These are phyloP conservation scores for Ogataea neopini DNA, from an alignment of 805 yeast species.

Conservation along the genomic window DNA sequence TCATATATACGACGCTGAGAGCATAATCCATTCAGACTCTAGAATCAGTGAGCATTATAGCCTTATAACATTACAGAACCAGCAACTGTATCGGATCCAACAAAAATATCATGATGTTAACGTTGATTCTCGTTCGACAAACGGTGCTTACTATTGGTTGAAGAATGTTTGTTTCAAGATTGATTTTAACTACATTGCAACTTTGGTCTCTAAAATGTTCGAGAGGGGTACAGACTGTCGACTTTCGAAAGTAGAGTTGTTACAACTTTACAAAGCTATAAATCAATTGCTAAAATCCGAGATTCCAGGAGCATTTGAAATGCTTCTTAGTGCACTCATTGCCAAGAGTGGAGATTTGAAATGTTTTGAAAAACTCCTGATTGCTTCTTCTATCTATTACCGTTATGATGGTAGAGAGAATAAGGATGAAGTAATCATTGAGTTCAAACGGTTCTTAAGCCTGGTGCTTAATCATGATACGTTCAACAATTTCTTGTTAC, in stretches of 20 bases:
- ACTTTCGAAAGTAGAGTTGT: constrained; percentile 23
- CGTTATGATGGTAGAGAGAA: constrained; percentile 14
- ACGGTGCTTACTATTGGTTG: constrained; percentile 14
- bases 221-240: constrained; percentile 27
- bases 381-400: constrained; percentile 20
- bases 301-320: constrained; percentile 14
- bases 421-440: constrained; percentile 27
- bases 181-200: constrained; percentile 27
- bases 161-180: constrained; percentile 19
- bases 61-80: constrained; percentile 24
- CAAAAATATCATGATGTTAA: constrained; percentile 3
- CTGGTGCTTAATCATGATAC: constrained; percentile 27
- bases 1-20: constrained; percentile 23
- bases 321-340: constrained; percentile 11
- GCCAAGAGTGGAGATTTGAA: constrained; percentile 11
- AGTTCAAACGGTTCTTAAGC: constrained; percentile 33
- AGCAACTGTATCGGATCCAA: constrained; percentile 17
- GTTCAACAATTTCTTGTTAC: constrained; percentile 27
- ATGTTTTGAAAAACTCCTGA: constrained; percentile 19
- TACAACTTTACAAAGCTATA: constrained; percentile 30
- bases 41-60: constrained; percentile 22
- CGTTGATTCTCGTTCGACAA: background rate
- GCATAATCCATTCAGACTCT: constrained; percentile 21
- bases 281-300: constrained; percentile 27
- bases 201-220: constrained; percentile 22